These are phyloP conservation scores for Nepenthes mirabilis DNA, from an alignment of 148 eudicot genomes.

Conservation along the genomic window DNA sequence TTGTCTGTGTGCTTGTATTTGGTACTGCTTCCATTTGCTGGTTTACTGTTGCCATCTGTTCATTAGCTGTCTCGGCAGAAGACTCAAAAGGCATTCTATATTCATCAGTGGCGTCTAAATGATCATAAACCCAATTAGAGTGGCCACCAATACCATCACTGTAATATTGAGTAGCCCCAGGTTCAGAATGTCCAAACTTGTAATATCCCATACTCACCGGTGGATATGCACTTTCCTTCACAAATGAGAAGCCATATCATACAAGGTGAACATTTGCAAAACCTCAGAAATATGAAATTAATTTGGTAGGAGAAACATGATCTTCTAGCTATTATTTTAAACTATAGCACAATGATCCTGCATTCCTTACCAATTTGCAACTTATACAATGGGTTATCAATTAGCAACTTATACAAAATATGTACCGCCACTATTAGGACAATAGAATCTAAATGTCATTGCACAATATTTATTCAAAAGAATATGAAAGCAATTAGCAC, in stretches of 20 bases:
- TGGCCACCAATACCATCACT: constrained; percentile 21
- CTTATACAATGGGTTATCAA: too few relatives aligned
- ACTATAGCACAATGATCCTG: too few relatives aligned
- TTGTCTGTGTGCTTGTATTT: constrained; percentile 20
- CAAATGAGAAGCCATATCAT: neutral
- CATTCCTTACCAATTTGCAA: too few relatives aligned
- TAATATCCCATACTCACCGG: constrained; percentile 43
- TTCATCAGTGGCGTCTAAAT: constrained; percentile 26
- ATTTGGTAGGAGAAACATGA: too few relatives aligned
- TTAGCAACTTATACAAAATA: too few relatives aligned
- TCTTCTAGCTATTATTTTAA: too few relatives aligned
- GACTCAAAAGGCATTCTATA: constrained; percentile 37
- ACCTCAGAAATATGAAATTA: too few relatives aligned
- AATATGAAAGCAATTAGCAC: constrained; percentile 16
- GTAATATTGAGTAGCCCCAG: constrained; percentile 56
- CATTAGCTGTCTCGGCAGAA: constrained; percentile 26
- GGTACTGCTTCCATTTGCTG: constrained; percentile 35
- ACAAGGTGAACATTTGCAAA: neutral
- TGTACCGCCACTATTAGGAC: too few relatives aligned
- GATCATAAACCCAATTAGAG: constrained; percentile 35
- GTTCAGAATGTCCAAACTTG: constrained; percentile 77
- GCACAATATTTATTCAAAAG: neutral
- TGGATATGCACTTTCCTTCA: constrained; percentile 67
- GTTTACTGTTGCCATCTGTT: constrained; percentile 28
- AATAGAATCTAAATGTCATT: too few relatives aligned